These are phyloP conservation scores for Hygrophila difformis DNA, from an alignment of 257 asterid genomes.

Conservation along the genomic window DNA sequence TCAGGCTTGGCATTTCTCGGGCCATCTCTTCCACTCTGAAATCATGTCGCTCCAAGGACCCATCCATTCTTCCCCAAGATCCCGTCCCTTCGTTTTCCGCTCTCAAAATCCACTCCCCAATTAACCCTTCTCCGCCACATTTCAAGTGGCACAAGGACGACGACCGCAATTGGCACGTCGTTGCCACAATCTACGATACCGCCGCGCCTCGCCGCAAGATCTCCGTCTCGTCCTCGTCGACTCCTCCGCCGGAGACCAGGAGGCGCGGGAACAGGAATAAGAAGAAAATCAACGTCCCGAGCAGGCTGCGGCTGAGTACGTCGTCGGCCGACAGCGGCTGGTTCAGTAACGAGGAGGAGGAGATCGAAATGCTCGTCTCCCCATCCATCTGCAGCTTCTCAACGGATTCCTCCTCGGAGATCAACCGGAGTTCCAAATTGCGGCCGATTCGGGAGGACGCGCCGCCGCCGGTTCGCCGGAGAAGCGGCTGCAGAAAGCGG, in stretches of 20 bases:
- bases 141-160: conserved; percentile 42
- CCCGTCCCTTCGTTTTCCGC: conserved; percentile 42
- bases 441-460: not conserved
- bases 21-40: conserved; percentile 40
- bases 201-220: conserved; percentile 27
- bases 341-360: conserved; percentile 29
- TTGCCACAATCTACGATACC: conserved; percentile 27
- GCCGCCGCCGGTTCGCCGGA: not conserved
- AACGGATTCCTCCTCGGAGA: conserved; percentile 5
- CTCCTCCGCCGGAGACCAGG: conserved; percentile 20
- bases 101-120: conserved; percentile 3
- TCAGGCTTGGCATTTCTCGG: conserved; percentile 42
- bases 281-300: conserved; percentile 10
- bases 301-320: conserved; percentile 27
- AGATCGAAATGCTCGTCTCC: conserved; percentile 16
- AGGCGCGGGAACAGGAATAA: conserved; percentile 25
- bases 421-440: not conserved
- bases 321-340: conserved; percentile 47
- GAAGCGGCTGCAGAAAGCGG: too few relatives aligned
- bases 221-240: conserved; percentile 14
- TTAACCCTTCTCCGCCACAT: conserved; percentile 13
- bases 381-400: conserved; percentile 13
- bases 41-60: conserved; percentile 52
- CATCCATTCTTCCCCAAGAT: conserved; percentile 39
- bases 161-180: conserved; percentile 56